These are phyloP conservation scores for Zoysia pacifica DNA, from an alignment of 176 grass and related monocot genomes.

Conservation along the genomic window DNA sequence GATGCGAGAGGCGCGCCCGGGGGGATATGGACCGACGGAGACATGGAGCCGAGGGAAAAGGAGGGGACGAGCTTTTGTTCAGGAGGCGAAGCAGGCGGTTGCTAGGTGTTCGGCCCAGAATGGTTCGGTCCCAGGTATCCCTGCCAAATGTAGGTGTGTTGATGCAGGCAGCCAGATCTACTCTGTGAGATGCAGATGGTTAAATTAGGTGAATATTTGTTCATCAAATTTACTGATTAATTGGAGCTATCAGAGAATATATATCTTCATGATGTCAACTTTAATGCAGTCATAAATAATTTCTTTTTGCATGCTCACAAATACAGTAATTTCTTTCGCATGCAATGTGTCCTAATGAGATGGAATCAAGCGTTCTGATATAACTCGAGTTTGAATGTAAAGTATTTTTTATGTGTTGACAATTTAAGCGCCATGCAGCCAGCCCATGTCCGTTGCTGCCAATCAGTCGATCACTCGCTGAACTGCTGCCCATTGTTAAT, in stretches of 20 bases:
- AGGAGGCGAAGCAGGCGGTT: slow-evolving; percentile 28
- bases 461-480: too few relatives aligned
- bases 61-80: slow-evolving; percentile 39
- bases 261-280: neutral
- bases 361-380: neutral
- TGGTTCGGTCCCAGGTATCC: slow-evolving; percentile 20
- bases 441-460: neutral
- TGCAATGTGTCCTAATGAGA: neutral
- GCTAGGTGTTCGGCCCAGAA: slow-evolving; percentile 48
- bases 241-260: neutral
- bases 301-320: neutral
- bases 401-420: neutral
- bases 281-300: neutral
- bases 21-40: neutral
- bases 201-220: neutral
- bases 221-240: neutral
- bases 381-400: neutral
- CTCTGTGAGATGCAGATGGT: neutral
- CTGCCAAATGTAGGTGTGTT: neutral
- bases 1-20: neutral
- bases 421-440: neutral
- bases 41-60: slow-evolving; percentile 18
- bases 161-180: neutral
- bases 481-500: neutral
- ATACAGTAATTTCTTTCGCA: neutral